phyloP scores from a whole-genome alignment of 495 filamentous ascomycete species.

The Polyplosphaeria fusca region DNA sequence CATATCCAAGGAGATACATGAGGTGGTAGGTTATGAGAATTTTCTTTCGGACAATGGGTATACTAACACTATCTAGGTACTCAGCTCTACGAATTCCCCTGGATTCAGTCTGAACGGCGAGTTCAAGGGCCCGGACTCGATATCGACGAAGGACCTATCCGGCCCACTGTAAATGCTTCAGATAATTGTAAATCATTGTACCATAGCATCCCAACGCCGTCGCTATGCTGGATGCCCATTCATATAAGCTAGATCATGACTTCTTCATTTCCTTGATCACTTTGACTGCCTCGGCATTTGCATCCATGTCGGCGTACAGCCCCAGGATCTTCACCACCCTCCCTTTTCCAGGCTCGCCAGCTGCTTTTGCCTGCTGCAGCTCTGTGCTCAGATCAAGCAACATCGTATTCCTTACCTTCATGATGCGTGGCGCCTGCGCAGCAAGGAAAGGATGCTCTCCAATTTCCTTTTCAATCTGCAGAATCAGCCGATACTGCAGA shows the following conservation, averaged over 20 bases:
- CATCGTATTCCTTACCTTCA: slow-evolving; percentile 68
- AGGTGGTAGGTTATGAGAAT: slow-evolving; percentile 61
- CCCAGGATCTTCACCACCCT: slow-evolving; percentile 67
- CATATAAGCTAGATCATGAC: slow-evolving; percentile 30
- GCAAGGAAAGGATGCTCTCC: slow-evolving; percentile 65
- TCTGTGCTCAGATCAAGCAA: slow-evolving; percentile 79
- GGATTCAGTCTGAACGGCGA: slow-evolving; percentile 82
- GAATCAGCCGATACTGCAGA: slow-evolving; percentile 56
- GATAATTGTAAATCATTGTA: slow-evolving; percentile 35
- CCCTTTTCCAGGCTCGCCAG: slow-evolving; percentile 52
- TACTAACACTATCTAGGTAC: slow-evolving; percentile 51
- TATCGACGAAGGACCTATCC: slow-evolving; percentile 51
- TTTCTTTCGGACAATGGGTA: background rate
- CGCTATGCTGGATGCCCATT: slow-evolving; percentile 30
- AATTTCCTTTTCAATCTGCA: slow-evolving; percentile 49
- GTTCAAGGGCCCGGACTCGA: slow-evolving; percentile 60
- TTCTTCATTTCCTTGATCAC: slow-evolving; percentile 64
- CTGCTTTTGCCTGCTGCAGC: slow-evolving; percentile 64
- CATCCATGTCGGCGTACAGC: slow-evolving; percentile 75
- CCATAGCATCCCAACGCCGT: slow-evolving; percentile 34
- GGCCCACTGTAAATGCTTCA: slow-evolving; percentile 33
- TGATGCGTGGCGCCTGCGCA: slow-evolving; percentile 55
- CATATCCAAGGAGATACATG: slow-evolving; percentile 76
- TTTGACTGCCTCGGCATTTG: slow-evolving; percentile 61
- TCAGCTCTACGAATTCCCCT: slow-evolving; percentile 81